Evolutionary conservation across 1,284 basidiomycete genomes (phyloP), one percentile per base, ranked within the genome.

Genomic region (Naganishia liquefaciens): DNA sequence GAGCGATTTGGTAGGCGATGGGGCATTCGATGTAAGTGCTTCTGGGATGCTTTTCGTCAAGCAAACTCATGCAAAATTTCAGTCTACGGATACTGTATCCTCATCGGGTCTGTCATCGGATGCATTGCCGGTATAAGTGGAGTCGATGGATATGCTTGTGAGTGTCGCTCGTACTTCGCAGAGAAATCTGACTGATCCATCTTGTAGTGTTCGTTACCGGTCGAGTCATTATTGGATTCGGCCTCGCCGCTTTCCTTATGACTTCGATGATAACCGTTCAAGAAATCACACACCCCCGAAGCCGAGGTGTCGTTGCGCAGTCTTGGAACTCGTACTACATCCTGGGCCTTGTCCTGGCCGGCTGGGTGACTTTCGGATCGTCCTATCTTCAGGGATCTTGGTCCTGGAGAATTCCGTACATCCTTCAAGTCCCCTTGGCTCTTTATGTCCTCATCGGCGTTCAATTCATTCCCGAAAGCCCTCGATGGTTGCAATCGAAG

Each of bases 241-340:
- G 78, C 55, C 75, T 79, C 27, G 74, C 77, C n/a, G 74, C 79
- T 1, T 79, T 79, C 75, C 74, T 80, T 51, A 76, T 80, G 75
- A 80, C 79, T 1, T 78, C 77, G 19, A 71, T 79, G 60, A 72
- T 76, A 49, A 72, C 78, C 46, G 75, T 80, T 6, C 78, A 79
- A 67, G 79, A 80, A 70, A 79, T 80, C 54, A 70, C 77, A 9
- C 79, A 80, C 68, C 79, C 79, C 13, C 70, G 77, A 54, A 71
- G 69, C 33, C 70, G 79, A 55, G 63, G 67, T 2, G 62, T 68
- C 28, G 65, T 79, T 47, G 75, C 78, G 3, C 71, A 72, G 28
- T 74, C 74, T 5, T 80, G 78, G 77, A 71, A 80, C 71, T 77
- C 74, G 27, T 79, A 76, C 73, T 78, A 71, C 54, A 77, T 82